phyloP scores from a whole-genome alignment of 2,329 filamentous ascomycete species.

The Didymella glomerata region DNA sequence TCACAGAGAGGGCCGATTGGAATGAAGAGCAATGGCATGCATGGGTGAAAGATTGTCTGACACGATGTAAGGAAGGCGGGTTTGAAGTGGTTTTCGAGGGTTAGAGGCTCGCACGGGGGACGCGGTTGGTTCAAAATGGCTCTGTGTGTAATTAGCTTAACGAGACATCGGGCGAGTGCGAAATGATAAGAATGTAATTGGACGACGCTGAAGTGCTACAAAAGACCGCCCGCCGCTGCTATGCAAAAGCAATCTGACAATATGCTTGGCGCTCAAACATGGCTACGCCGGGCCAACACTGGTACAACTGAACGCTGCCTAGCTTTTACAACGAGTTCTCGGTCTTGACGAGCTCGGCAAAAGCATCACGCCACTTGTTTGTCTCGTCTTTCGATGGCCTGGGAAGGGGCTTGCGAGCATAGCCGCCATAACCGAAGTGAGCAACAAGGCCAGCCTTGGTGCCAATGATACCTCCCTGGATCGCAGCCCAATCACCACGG shows the following conservation, averaged over 20 bases:
- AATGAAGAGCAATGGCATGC: background rate
- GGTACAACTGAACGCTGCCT: conserved; percentile 1
- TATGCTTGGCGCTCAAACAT: conserved; percentile 18
- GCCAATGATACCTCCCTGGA: conserved; percentile 72
- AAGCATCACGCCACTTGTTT: conserved; percentile 53
- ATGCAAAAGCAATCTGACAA: conserved; percentile 16
- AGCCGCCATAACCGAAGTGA: conserved; percentile 72
- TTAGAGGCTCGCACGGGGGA: too few relatives aligned
- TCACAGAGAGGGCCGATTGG: background rate
- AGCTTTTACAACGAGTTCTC: conserved; percentile 50
- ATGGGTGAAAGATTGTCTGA: background rate
- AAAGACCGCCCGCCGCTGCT: conserved; percentile 19
- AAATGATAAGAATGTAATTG: background rate
- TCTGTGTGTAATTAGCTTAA: too few relatives aligned
- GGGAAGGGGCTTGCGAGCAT: conserved; percentile 65
- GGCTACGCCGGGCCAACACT: conserved; percentile 4
- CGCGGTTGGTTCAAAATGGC: too few relatives aligned
- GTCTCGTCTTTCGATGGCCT: conserved; percentile 56
- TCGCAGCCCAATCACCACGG: conserved; percentile 73
- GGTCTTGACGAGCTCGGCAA: conserved; percentile 56
- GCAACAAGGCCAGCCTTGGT: conserved; percentile 71
- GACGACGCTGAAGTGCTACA: conserved; percentile 20
- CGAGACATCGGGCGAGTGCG: too few relatives aligned
- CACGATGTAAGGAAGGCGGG: background rate
- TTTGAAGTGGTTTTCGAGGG: background rate